Evolutionary conservation across 2,329 filamentous ascomycete genomes (phyloP), one percentile per base, ranked within the genome.

Genomic region (Fusarium sp.): DNA sequence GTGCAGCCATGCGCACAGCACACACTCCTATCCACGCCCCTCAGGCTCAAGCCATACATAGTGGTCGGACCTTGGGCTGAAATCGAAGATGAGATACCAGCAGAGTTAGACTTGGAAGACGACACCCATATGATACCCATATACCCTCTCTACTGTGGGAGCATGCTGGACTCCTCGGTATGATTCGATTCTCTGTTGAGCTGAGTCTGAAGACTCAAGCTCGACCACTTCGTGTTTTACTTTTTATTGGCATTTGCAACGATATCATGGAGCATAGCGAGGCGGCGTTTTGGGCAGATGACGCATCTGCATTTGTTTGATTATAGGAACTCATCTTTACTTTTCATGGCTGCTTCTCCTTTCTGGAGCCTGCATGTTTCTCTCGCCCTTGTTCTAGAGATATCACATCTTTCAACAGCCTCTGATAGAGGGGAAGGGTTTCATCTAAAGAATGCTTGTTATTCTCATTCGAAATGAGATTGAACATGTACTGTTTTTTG

Each of bases 51-150:
- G 83, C 86, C 35, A 86, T 90, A 42, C 86, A 88, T 71, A 88
- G 85, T 73, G 87, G 87, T 44, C 85, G 87, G 54, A 86, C 86
- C 6, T 79, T 89, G 65, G 86, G 86, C 40, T 89, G 79, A 54
- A 73, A 67, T 53, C 59, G 64, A 71, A 61, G 62, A 71, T 60
- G 62, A 59, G 58, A 71, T 40, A 64, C 61, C 61, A 64, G 33
- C 46, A 64, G 50, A 69, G 52, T 67, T 68, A 52, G 60, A 62
- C 56, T 65, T 63, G 59, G 60, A 72, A 62, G 64, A 72, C 70
- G 75, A 78, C 77, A 77, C 76, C 70, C 75, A 74, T 77, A 73
- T 78, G 76, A 79, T 81, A 79, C 79, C 78, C 72, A 72, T 74
- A 73, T 74, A 72, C 73, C 72, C 64, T 64, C 70, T 74, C 69